These are phyloP conservation scores for Yamadazyma mexicana DNA, from an alignment of 1,139 yeast species.

Conservation along the genomic window DNA sequence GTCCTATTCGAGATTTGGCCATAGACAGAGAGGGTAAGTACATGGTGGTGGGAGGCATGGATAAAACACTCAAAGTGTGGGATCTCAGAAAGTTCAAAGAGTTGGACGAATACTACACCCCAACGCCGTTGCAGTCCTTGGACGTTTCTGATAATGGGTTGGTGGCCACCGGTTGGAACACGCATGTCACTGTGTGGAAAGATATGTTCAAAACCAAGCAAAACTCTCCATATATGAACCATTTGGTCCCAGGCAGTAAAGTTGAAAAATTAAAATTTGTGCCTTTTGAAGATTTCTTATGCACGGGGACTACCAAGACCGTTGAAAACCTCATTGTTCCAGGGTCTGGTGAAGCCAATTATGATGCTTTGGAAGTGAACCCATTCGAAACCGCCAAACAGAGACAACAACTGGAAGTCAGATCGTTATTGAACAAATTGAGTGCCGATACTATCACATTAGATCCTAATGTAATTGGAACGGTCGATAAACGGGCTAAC, in stretches of 20 bases:
- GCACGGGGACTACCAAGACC: conserved; percentile 82
- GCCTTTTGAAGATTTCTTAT: conserved; percentile 94
- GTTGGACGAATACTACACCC: conserved; percentile 71
- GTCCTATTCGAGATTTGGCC: conserved; percentile 85
- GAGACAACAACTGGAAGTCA: conserved; percentile 91
- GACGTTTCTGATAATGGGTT: conserved; percentile 88
- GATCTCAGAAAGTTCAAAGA: conserved; percentile 84
- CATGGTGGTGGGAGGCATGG: conserved; percentile 93
- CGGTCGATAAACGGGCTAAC: conserved; percentile 71
- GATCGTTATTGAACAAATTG: conserved; percentile 80
- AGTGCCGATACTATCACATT: conserved; percentile 90
- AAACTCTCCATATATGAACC: conserved; percentile 88
- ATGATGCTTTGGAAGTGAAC: conserved; percentile 89
- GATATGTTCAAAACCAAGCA: conserved; percentile 62
- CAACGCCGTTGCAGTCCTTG: conserved; percentile 81
- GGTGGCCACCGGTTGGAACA: conserved; percentile 89
- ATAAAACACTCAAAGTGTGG: conserved; percentile 85
- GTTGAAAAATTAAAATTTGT: conserved; percentile 71
- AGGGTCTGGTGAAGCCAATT: conserved; percentile 98
- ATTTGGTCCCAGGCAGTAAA: conserved; percentile 75
- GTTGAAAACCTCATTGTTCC: conserved; percentile 83
- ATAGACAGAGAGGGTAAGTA: conserved; percentile 90
- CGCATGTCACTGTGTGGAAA: conserved; percentile 89
- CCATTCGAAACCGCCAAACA: conserved; percentile 92
- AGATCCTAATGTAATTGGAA: conserved; percentile 88